Evolutionary conservation across 179 eudicot genomes (phyloP).

Genomic region (Pouteria campechiana): DNA sequence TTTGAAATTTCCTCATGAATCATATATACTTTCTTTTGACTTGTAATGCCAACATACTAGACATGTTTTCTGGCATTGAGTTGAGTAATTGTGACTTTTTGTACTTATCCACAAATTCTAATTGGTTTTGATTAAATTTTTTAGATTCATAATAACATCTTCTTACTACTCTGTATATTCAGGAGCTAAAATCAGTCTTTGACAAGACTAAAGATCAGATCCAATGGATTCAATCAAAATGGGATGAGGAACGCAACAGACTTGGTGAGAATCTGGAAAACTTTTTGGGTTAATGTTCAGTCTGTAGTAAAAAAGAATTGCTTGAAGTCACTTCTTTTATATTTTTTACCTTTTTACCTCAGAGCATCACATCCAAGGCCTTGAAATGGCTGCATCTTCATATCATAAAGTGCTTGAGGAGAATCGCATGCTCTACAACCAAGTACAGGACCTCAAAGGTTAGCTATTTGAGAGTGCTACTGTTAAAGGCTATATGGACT

Average conservation of each 20-base stretch:
- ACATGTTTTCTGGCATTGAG: no score
- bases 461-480: background rate
- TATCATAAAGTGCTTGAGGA: slow-evolving; percentile 90
- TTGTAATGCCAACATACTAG: no score
- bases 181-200: slow-evolving; percentile 66
- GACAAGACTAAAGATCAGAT: slow-evolving; percentile 43
- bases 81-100: no score
- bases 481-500: no score
- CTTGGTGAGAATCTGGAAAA: slow-evolving; percentile 40
- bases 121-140: no score
- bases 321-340: background rate
- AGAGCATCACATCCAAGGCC: slow-evolving; percentile 64
- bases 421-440: slow-evolving; percentile 78
- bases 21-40: no score
- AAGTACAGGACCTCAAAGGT: slow-evolving; percentile 97
- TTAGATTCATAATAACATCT: background rate
- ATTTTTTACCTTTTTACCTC: slow-evolving; percentile 5
- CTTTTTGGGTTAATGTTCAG: background rate
- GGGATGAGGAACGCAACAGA: slow-evolving; percentile 62
- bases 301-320: background rate
- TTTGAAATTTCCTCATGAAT: no score
- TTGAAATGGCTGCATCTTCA: slow-evolving; percentile 79
- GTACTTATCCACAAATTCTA: no score
- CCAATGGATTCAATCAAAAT: slow-evolving; percentile 33
- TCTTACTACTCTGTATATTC: background rate